These are phyloP conservation scores for Helichrysum umbraculigerum DNA, from an alignment of 129 eudicot species.

Conservation along the genomic window DNA sequence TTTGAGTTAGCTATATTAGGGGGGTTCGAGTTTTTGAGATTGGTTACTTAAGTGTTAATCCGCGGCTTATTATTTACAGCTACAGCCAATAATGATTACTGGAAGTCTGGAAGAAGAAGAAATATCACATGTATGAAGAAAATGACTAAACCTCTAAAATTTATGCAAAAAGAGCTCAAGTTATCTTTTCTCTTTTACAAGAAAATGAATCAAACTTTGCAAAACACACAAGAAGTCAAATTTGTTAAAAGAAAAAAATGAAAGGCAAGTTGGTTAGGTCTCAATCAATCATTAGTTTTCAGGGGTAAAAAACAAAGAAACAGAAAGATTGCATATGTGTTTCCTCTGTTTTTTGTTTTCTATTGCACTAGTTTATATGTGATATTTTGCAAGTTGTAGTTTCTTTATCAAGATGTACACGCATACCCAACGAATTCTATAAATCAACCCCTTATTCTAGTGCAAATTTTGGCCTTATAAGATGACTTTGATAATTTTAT, in stretches of 20 bases:
- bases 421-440: not conserved
- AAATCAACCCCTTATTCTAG: no score
- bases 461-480: no score
- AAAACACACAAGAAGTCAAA: not conserved
- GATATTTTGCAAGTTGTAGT: not conserved
- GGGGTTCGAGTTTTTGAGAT: no score
- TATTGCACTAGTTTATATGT: not conserved
- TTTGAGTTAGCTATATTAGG: no score
- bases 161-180: not conserved
- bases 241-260: not conserved
- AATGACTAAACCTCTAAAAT: not conserved
- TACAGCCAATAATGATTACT: no score
- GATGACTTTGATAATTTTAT: no score
- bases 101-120: no score
- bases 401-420: not conserved
- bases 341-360: conserved; percentile 9
- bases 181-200: not conserved
- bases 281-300: conserved; percentile 21
- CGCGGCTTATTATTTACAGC: no score
- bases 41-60: no score
- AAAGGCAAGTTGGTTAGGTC: conserved; percentile 14
- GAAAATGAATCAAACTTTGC: not conserved
- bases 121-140: no score
- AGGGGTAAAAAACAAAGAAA: not conserved
- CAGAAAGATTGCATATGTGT: not conserved